Evolutionary conservation across 495 filamentous ascomycete genomes (phyloP).

Genomic region (Aspergillus sclerotioniger): DNA sequence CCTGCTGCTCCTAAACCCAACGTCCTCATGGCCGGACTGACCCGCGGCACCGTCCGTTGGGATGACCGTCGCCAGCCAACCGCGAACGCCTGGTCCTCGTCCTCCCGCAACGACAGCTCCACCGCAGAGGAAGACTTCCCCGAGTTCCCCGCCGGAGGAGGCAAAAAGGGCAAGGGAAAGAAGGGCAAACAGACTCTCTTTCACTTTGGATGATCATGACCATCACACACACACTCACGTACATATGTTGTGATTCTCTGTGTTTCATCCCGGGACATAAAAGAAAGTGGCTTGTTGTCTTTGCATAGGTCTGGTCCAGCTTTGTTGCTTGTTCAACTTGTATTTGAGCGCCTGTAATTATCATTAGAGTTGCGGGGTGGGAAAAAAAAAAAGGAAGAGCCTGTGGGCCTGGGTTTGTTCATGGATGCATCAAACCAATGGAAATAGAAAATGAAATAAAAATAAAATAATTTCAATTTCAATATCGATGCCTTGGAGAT

Average conservation of each 20-base stretch:
- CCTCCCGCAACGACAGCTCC: constrained; percentile 10
- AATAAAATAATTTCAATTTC: too few relatives aligned
- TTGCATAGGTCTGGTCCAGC: not conserved
- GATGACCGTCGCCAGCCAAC: constrained; percentile 48
- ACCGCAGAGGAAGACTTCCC: constrained; percentile 34
- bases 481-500: not conserved
- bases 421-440: too few relatives aligned
- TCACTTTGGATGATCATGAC: constrained; percentile 46
- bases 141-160: constrained; percentile 34
- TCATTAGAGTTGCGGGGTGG: not conserved
- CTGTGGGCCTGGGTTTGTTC: not conserved
- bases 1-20: constrained; percentile 76
- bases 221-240: too few relatives aligned
- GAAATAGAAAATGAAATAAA: too few relatives aligned
- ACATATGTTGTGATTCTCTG: too few relatives aligned
- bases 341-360: constrained; percentile 11
- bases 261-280: too few relatives aligned
- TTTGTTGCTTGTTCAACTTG: constrained; percentile 6
- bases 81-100: constrained; percentile 48
- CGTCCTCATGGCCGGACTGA: constrained; percentile 77
- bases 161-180: constrained; percentile 74
- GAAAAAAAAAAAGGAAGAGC: not conserved
- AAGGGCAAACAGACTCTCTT: constrained; percentile 76
- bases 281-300: not conserved
- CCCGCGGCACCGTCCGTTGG: constrained; percentile 66